Conservation (phyloP, 768 basidiomycete genomes). For the Leccinum olivaceopallidum region DNA sequence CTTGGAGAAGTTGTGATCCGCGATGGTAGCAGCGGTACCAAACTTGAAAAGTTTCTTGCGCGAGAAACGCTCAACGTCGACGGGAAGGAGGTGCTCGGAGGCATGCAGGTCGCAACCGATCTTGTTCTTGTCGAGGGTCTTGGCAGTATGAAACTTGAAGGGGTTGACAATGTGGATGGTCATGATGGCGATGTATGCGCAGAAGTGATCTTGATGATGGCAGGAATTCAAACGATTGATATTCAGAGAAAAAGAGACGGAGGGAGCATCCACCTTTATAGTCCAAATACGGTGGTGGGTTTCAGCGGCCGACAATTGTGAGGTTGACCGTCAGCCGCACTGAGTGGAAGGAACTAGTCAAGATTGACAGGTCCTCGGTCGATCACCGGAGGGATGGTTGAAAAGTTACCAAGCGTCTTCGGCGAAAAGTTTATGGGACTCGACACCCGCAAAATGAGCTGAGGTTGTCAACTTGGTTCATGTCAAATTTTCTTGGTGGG, state of each 20-base stretch:
- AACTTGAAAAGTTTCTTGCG: slow-evolving; percentile 14
- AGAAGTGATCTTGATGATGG: slow-evolving; percentile 4
- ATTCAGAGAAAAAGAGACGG: not conserved
- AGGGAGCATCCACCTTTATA: slow-evolving; percentile 11
- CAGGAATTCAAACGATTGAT: not conserved
- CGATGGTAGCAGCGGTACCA: not conserved
- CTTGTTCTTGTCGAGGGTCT: slow-evolving; percentile 8
- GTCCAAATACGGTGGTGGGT: not conserved
- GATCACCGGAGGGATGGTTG: slow-evolving; percentile 2
- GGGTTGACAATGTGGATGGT: slow-evolving; percentile 8
- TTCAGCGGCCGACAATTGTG: slow-evolving; percentile 8
- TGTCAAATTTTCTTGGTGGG: not conserved
- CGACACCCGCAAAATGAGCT: not conserved
- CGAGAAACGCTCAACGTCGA: not conserved
- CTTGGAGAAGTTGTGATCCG: not conserved
- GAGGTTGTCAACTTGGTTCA: not conserved
- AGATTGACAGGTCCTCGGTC: not conserved
- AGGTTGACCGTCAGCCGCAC: slow-evolving; percentile 19
- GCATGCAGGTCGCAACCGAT: not conserved
- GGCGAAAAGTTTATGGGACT: not conserved
- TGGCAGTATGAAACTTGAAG: slow-evolving; percentile 16
- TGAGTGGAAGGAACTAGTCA: not conserved
- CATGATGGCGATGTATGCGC: slow-evolving; percentile 14
- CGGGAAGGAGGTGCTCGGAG: not conserved
- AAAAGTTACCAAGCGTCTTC: slow-evolving; percentile 4